Evolutionary conservation across 441 rosid species (phyloP), one percentile per base, ranked within the genome.

Genomic region (Macaranga tanarius): DNA sequence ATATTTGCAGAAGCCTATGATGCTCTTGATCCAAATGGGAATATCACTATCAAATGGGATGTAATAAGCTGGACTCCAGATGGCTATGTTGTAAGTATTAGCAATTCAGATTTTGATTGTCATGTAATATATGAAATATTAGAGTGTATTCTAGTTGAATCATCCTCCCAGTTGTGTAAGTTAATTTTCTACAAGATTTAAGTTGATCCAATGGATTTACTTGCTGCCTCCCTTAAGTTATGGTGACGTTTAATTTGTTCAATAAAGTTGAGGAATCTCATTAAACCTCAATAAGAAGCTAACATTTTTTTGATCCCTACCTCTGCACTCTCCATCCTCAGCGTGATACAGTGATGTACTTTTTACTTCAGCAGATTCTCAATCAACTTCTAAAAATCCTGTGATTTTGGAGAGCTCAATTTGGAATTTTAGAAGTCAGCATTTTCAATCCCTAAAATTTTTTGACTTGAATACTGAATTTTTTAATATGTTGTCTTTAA

Each of bases 1-100:
- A 22, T 60, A 10, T 67, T 76, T 77, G 83, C 74, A 74, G 98
- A 89, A 72, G 94, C 94, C 42, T 92, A 92, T 82, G 99, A 92
- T 82, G 84, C 96, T 45, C 88, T 95, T 70, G 97, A 94, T 77
- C 99, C 99, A 66, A 84, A 57, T 76, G 97, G 95, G 38, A 92
- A 95, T 79, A 88, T 95, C 81, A 92, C 99, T 20, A 90, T 95
- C 76, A 95, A 86, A 82, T 95, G 97, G 97, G 99, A 95, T 71
- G 73, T 95, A 28, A 81, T 81, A 71, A 81, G 73, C 83, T 95
- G 96, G 94, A 83, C 89, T 72, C 65, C 92, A 20, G 97, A 92
- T 83, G 97, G 97, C 75, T 91, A 95, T 78, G 84, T 83, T 70
- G 98, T 90, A 78, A 86, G 90, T 80, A 57, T 28, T 50, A 50